Conservation (phyloP, 441 rosid species). For the Cnidoscolus chayamansa region DNA sequence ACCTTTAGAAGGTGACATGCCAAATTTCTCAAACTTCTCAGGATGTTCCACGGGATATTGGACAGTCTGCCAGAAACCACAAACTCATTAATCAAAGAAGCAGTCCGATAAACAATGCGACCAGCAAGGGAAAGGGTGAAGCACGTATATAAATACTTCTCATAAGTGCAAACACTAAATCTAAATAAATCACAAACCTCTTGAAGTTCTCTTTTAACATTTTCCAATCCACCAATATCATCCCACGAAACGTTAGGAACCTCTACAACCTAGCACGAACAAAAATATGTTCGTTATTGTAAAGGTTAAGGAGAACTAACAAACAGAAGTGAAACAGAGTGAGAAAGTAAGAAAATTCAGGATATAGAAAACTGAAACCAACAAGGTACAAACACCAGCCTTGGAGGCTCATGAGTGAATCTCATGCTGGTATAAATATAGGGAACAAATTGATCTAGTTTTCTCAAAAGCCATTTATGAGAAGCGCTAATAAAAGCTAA, state of each 20-base stretch:
- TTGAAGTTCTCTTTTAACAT: slow-evolving; percentile 62
- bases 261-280: slow-evolving; percentile 52
- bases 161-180: neutral
- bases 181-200: slow-evolving; percentile 36
- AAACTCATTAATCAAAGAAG: neutral
- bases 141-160: neutral
- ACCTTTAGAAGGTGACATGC: slow-evolving; percentile 71
- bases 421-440: neutral
- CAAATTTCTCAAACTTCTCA: slow-evolving; percentile 66
- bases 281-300: neutral
- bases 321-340: neutral
- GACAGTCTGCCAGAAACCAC: slow-evolving; percentile 38
- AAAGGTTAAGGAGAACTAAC: neutral
- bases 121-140: neutral
- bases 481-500: neutral
- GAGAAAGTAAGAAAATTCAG: neutral
- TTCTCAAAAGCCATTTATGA: neutral
- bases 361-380: neutral
- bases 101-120: neutral
- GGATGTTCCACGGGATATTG: slow-evolving; percentile 76
- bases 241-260: slow-evolving; percentile 66
- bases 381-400: neutral
- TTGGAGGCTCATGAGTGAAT: neutral
- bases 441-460: neutral
- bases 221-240: slow-evolving; percentile 66